Conservation (phyloP, 345 rosid genomes). For the Luvunga scandens region DNA sequence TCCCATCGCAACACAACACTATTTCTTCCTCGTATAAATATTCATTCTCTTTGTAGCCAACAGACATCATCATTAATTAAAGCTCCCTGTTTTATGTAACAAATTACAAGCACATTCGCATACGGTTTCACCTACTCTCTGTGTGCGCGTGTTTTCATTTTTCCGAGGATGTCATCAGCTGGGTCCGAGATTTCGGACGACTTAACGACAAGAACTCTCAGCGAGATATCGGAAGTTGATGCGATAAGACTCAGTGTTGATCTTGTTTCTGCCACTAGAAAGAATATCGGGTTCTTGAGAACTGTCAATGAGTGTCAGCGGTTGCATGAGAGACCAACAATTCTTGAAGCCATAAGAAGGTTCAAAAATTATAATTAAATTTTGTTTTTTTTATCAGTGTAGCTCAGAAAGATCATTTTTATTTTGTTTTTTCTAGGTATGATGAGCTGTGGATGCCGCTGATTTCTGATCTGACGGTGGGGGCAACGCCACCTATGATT, state of each 20-base stretch:
- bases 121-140: too few relatives aligned
- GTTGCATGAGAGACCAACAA: slow-evolving; percentile 56
- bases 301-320: slow-evolving; percentile 54
- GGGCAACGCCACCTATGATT: slow-evolving; percentile 56
- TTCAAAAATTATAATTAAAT: background rate
- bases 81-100: background rate
- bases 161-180: slow-evolving; percentile 28
- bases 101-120: too few relatives aligned
- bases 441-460: slow-evolving; percentile 97
- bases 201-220: slow-evolving; percentile 45
- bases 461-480: slow-evolving; percentile 68
- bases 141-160: background rate
- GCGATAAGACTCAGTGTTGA: slow-evolving; percentile 50
- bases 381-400: background rate
- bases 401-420: background rate
- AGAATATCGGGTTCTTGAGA: slow-evolving; percentile 58
- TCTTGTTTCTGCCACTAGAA: slow-evolving; percentile 68
- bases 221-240: slow-evolving; percentile 59
- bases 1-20: background rate
- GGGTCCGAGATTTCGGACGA: slow-evolving; percentile 23
- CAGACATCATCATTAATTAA: background rate
- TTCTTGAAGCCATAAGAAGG: slow-evolving; percentile 80
- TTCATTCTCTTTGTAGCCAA: background rate
- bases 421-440: slow-evolving; percentile 45
- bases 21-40: background rate